Conservation (phyloP, 805 yeast genomes). For the Tanozyma kutaoensis region DNA sequence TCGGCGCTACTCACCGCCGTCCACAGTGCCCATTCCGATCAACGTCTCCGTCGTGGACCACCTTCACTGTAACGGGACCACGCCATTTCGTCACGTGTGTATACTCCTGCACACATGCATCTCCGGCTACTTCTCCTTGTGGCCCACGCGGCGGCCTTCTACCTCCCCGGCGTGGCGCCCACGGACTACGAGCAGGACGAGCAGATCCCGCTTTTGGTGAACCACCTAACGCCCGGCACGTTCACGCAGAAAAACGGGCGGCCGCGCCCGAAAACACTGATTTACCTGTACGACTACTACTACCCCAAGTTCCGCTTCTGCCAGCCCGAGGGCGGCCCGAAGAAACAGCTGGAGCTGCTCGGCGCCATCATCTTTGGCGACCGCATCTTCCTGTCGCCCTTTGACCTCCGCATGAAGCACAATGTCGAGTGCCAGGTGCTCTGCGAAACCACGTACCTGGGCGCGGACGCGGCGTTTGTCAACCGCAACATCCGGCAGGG, state of each 20-base stretch:
- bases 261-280: constrained; percentile 35
- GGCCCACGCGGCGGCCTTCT: too few species aligned
- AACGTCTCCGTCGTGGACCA: too few species aligned
- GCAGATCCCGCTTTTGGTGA: constrained; percentile 65
- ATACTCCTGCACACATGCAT: too few species aligned
- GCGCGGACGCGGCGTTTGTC: constrained; percentile 61
- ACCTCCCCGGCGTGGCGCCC: constrained; percentile 94
- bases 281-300: constrained; percentile 75
- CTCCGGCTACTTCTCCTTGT: too few species aligned
- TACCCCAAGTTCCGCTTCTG: constrained; percentile 78
- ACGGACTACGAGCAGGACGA: constrained; percentile 72
- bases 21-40: too few species aligned
- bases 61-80: too few species aligned
- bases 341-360: constrained; percentile 73
- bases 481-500: constrained; percentile 71
- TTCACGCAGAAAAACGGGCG: constrained; percentile 10
- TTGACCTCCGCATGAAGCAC: constrained; percentile 64
- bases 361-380: constrained; percentile 95
- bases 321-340: constrained; percentile 49
- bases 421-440: constrained; percentile 54
- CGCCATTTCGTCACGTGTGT: too few species aligned
- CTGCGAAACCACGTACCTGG: constrained; percentile 50
- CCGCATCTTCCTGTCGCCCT: constrained; percentile 87
- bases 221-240: constrained; percentile 68
- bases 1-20: too few species aligned